Evolutionary conservation across 2,329 filamentous ascomycete genomes (phyloP).

Genomic region (Periconia sp.): DNA sequence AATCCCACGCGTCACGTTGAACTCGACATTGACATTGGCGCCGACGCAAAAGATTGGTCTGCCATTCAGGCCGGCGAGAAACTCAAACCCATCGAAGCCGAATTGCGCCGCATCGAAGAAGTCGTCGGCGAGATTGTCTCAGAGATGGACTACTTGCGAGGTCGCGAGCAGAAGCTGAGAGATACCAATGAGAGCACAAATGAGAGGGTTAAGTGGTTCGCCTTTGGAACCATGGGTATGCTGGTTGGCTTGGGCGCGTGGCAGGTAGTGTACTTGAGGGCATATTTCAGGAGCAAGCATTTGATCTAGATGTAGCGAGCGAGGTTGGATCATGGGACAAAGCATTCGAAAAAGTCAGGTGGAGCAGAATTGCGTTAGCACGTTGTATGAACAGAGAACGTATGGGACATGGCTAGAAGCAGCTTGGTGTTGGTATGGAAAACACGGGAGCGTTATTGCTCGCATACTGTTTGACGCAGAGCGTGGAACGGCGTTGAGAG

Average conservation of each 20-base stretch:
- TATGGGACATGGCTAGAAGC: constrained; percentile 7
- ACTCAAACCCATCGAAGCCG: constrained; percentile 94
- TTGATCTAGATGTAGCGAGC: constrained; percentile 48
- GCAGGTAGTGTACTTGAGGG: constrained; percentile 97
- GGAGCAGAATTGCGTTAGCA: not conserved
- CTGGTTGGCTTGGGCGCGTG: constrained; percentile 87
- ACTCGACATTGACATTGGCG: constrained; percentile 94
- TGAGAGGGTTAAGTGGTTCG: constrained; percentile 98
- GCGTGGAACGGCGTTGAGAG: constrained; percentile 30
- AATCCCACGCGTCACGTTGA: constrained; percentile 75
- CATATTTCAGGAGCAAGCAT: constrained; percentile 78
- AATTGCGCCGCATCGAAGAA: constrained; percentile 91
- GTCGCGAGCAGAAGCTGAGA: constrained; percentile 89
- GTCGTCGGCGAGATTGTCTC: constrained; percentile 83
- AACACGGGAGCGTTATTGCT: too few species aligned
- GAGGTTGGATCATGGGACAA: not conserved
- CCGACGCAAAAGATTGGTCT: constrained; percentile 97
- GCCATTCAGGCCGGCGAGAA: constrained; percentile 96
- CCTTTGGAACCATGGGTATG: constrained; percentile 89
- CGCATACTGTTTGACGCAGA: constrained; percentile 24
- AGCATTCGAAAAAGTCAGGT: not conserved
- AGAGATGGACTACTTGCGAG: constrained; percentile 95
- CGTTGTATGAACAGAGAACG: constrained; percentile 25
- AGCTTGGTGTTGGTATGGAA: too few species aligned
- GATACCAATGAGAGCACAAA: constrained; percentile 99